Conservation (phyloP, 148 eudicot genomes). For the Salicornia ramosissima region DNA sequence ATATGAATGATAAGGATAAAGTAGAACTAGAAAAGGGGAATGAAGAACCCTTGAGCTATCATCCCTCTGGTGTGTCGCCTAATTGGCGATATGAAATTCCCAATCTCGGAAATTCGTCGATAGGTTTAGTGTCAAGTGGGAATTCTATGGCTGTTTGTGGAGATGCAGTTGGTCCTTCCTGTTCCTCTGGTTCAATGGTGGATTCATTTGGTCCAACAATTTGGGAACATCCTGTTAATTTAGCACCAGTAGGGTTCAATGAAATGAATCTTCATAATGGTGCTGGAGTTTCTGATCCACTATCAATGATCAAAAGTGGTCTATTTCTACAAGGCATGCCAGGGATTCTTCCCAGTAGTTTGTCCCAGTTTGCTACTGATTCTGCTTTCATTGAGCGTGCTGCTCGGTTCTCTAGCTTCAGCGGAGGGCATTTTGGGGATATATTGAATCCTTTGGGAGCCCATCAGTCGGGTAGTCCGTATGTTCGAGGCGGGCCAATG, state of each 20-base stretch:
- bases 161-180: conserved; percentile 42
- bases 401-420: conserved; percentile 83
- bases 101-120: conserved; percentile 41
- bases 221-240: conserved; percentile 59
- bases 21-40: conserved; percentile 50
- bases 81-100: conserved; percentile 55
- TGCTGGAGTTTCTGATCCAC: conserved; percentile 41
- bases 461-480: conserved; percentile 39
- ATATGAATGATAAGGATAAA: conserved; percentile 42
- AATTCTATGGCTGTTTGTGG: conserved; percentile 40
- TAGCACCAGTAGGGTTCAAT: conserved; percentile 46
- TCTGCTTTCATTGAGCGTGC: conserved; percentile 94
- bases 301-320: conserved; percentile 47
- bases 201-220: conserved; percentile 53
- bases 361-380: conserved; percentile 80
- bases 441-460: conserved; percentile 53
- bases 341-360: conserved; percentile 50
- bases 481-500: conserved; percentile 30
- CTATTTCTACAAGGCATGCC: conserved; percentile 45
- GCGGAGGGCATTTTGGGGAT: conserved; percentile 60
- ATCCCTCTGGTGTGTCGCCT: conserved; percentile 41
- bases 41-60: conserved; percentile 44
- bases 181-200: conserved; percentile 47
- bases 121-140: conserved; percentile 35
- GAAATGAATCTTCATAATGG: conserved; percentile 54